phyloP scores from a whole-genome alignment of 2,329 filamentous ascomycete species.

The Fusarium lyarnte region DNA sequence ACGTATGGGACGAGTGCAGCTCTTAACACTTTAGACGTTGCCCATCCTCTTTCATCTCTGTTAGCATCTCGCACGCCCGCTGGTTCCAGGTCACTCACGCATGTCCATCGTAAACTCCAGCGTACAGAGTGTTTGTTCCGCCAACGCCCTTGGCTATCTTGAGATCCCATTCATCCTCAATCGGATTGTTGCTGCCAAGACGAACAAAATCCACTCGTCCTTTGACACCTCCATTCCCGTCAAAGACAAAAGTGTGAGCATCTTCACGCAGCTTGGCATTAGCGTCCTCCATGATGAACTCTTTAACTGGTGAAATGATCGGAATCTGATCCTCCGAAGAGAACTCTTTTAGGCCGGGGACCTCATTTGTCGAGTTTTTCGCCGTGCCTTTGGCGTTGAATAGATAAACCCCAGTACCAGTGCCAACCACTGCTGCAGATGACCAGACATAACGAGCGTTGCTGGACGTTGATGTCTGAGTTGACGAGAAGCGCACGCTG shows the following conservation, averaged over 20 bases:
- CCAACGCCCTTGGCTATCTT: slow-evolving; percentile 46
- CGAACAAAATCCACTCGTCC: slow-evolving; percentile 49
- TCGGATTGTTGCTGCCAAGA: slow-evolving; percentile 49
- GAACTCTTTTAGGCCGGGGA: slow-evolving; percentile 15
- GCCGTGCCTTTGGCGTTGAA: background rate
- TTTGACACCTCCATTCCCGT: slow-evolving; percentile 30
- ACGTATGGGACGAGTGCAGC: slow-evolving; percentile 55
- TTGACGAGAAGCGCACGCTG: slow-evolving; percentile 25
- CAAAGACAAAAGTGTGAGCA: slow-evolving; percentile 45
- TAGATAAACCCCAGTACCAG: slow-evolving; percentile 21
- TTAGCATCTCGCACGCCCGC: background rate
- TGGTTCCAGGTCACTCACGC: slow-evolving; percentile 47
- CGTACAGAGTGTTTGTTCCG: slow-evolving; percentile 43
- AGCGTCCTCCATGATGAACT: slow-evolving; percentile 42
- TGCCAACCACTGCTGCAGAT: slow-evolving; percentile 5
- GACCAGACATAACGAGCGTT: slow-evolving; percentile 8
- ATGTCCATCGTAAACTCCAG: slow-evolving; percentile 61
- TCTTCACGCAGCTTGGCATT: slow-evolving; percentile 47
- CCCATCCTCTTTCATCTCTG: slow-evolving; percentile 47
- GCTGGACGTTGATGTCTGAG: background rate
- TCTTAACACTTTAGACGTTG: slow-evolving; percentile 54
- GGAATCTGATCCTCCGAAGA: slow-evolving; percentile 35
- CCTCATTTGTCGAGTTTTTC: background rate
- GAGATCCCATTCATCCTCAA: slow-evolving; percentile 51
- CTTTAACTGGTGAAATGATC: slow-evolving; percentile 42